Evolutionary conservation across 306 rosid genomes (phyloP).

Genomic region (Quercus agrifolia): DNA sequence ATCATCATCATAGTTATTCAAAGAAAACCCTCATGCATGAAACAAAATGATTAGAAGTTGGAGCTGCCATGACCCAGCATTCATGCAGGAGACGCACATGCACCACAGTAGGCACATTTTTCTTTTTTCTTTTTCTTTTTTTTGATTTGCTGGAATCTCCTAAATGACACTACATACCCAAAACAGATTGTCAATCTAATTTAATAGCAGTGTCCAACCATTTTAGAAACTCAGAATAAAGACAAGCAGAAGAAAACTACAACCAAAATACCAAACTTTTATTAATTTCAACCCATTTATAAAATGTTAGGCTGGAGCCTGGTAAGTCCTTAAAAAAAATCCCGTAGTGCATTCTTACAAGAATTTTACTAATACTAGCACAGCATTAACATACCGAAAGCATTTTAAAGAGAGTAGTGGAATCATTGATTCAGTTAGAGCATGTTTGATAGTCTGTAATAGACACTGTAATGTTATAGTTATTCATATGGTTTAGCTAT

Average conservation of each 20-base stretch:
- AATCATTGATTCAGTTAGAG: not conserved
- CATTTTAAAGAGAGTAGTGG: not conserved
- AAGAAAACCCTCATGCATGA: not conserved
- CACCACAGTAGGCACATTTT: not conserved
- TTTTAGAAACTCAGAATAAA: not conserved
- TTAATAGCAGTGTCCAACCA: not conserved
- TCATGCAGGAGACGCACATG: conserved; percentile 8
- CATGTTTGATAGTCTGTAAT: no score
- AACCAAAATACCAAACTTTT: not conserved
- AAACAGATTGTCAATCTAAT: not conserved
- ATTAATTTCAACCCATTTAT: not conserved
- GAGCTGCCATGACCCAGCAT: not conserved
- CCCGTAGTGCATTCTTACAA: not conserved
- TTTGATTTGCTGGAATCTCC: not conserved
- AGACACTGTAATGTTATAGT: no score
- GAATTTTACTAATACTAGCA: not conserved
- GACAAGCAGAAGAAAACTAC: not conserved
- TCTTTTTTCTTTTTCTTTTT: not conserved
- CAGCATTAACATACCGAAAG: not conserved
- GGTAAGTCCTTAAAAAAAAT: not conserved
- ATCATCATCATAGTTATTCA: conserved; percentile 9
- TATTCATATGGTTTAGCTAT: no score
- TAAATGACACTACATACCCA: not conserved
- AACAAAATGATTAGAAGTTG: not conserved
- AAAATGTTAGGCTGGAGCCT: not conserved